Base-by-base conservation (phyloP, 192 early-diverging fungal genomes). In the Kappamyces sp. region DNA sequence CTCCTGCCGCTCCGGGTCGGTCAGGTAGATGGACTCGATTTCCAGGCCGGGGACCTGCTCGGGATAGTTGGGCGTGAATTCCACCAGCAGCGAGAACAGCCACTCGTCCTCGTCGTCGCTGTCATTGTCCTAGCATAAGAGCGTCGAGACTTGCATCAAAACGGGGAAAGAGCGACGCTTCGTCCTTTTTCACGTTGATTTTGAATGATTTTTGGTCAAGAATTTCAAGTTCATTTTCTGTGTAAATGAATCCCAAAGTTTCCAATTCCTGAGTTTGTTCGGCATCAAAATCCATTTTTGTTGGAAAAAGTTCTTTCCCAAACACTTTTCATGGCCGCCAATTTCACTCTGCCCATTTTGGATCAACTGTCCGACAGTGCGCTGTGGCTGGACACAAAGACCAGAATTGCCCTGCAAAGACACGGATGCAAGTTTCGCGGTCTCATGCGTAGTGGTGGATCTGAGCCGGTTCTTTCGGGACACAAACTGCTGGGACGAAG, bases 211-310 rank as follows among this genome's bases (percentile, higher is more conserved):
- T 55, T 37, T 15, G 6, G n/a, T 38, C 36, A 30, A 7, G 30
- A n/a, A 55, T 55, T 36, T 32, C 7, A 12, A 55, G 15, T 55
- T 55, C 53, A 2, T 3, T 38, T 55, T 55, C 53, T 15, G 29
- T 15, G n/a, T 37, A 55, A 37, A 55, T 55, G 36, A 55, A 55
- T 55, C 53, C 53, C 31, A 55, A 39, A 32, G 34, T 32, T 55
- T 55, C 53, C 36, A 55, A 55, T 55, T 55, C 53, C 34, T 55
- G 50, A 38, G 36, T 38, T 30, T 52, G 50, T 52, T 52, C 50
- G 6, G 50, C 50, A 38, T 52, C 5, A n/a, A 38, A 38, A 52
- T 52, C 50, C 50, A 52, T 52, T 49, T 14, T 45, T 14, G 12
- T 12, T n/a, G 14, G 14, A 45, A 45, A 45, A 45, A 22, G 22